Evolutionary conservation across 768 basidiomycete species (phyloP).

Genomic region (Ephemerocybe angulata): DNA sequence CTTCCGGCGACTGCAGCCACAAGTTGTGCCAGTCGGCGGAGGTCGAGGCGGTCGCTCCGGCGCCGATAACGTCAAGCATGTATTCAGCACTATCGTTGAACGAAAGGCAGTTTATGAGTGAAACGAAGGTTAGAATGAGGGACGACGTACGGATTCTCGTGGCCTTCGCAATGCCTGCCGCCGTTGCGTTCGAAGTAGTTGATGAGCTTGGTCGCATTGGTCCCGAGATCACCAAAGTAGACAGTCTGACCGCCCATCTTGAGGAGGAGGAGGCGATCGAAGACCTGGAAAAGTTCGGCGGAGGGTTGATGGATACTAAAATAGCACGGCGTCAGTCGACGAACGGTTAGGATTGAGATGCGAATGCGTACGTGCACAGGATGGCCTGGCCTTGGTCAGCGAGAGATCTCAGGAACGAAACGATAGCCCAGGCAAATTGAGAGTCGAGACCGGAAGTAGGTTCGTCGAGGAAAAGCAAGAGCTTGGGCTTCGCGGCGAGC

Average conservation of each 20-base stretch:
- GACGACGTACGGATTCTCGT: constrained; percentile 66
- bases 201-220: constrained; percentile 58
- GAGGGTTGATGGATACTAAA: constrained; percentile 60
- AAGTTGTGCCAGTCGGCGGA: constrained; percentile 50
- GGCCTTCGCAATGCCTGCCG: constrained; percentile 51
- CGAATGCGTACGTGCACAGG: constrained; percentile 66
- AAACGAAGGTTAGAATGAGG: background rate
- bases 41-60: constrained; percentile 60
- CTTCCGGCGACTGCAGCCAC: constrained; percentile 57
- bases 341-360: background rate
- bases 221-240: constrained; percentile 71
- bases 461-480: constrained; percentile 85
- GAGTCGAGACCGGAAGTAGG: constrained; percentile 88
- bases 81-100: constrained; percentile 46
- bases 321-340: background rate
- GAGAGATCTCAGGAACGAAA: constrained; percentile 70
- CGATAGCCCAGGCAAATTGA: constrained; percentile 82
- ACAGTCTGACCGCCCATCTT: constrained; percentile 75
- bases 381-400: constrained; percentile 84
- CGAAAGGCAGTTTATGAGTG: background rate
- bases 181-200: constrained; percentile 75
- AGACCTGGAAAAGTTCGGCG: constrained; percentile 71
- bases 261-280: constrained; percentile 75
- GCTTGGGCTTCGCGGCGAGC: constrained; percentile 81
- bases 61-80: constrained; percentile 74